A percentile compares a stretch with the other conserved stretches of the same genome.
Conservation (phyloP, 2,329 filamentous ascomycete genomes). For the Coniella lustricola region DNA sequence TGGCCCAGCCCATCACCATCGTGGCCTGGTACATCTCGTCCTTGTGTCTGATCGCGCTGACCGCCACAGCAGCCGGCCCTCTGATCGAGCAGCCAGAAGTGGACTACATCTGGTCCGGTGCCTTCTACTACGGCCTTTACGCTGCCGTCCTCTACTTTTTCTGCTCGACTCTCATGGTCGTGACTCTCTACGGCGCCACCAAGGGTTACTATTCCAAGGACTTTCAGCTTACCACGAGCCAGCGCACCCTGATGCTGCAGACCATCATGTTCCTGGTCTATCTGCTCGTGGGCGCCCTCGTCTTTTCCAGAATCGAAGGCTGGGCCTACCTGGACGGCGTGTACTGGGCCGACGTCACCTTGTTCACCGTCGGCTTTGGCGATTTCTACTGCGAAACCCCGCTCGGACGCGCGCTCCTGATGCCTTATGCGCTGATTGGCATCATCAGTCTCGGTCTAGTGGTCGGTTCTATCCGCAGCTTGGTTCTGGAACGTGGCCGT, state of each 20-base stretch:
- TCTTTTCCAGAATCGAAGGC: conserved; percentile 66
- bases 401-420: conserved; percentile 62
- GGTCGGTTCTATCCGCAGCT: conserved; percentile 67
- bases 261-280: conserved; percentile 82
- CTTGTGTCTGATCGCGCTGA: conserved; percentile 59
- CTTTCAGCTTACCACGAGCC: conserved; percentile 70
- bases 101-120: conserved; percentile 65
- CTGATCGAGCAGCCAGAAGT: conserved; percentile 34
- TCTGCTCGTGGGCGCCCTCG: conserved; percentile 66
- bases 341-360: conserved; percentile 70
- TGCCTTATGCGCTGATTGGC: conserved; percentile 78
- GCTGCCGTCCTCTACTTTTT: conserved; percentile 74
- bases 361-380: conserved; percentile 60
- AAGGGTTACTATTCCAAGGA: conserved; percentile 65
- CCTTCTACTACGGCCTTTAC: conserved; percentile 80
- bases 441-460: conserved; percentile 81
- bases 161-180: conserved; percentile 65
- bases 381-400: conserved; percentile 42
- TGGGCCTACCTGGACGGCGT: conserved; percentile 74
- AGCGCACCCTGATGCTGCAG: conserved; percentile 84
- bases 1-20: conserved; percentile 80
- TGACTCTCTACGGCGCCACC: conserved; percentile 74
- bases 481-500: conserved; percentile 52
- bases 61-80: conserved; percentile 57
- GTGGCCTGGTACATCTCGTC: conserved; percentile 66